Evolutionary conservation across 768 basidiomycete species (phyloP).

Genomic region (Lactarius pseudohatsudake): DNA sequence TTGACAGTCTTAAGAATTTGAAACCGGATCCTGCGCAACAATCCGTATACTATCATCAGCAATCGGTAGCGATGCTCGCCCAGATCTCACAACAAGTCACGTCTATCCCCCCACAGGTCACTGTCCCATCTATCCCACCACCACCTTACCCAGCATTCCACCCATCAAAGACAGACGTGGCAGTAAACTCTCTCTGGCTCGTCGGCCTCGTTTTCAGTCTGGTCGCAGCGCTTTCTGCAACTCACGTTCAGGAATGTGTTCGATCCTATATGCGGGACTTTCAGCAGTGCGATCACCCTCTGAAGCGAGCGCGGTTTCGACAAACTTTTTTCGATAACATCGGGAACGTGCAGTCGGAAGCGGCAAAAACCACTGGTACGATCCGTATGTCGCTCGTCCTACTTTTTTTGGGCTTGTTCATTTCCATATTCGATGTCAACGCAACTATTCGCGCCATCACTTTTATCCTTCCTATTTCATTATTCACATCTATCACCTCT

Average conservation of each 20-base stretch:
- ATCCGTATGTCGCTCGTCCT: not conserved
- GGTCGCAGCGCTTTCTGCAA: not conserved
- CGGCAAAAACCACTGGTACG: not conserved
- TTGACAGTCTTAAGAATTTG: not conserved
- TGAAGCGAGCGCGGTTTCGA: not conserved
- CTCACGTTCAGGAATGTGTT: not conserved
- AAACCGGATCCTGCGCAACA: not conserved
- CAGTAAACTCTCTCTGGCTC: not conserved
- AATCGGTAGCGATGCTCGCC: not conserved
- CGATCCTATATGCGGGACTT: not conserved
- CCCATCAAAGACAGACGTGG: not conserved
- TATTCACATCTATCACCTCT: too few relatives aligned
- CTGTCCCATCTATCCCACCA: not conserved
- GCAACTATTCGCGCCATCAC: not conserved
- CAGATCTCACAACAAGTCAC: not conserved
- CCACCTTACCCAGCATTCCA: not conserved
- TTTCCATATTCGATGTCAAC: not conserved
- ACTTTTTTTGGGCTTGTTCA: not conserved
- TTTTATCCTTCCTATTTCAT: too few relatives aligned
- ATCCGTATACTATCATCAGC: not conserved
- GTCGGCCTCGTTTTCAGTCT: not conserved
- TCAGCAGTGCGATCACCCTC: not conserved
- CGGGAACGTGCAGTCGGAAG: accelerated
- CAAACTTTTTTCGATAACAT: not conserved
- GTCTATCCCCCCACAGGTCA: not conserved